A percentile compares a stretch with the other conserved stretches of the same genome.
Conservation (phyloP, 768 basidiomycete species). For the Leccinum uliginosum region DNA sequence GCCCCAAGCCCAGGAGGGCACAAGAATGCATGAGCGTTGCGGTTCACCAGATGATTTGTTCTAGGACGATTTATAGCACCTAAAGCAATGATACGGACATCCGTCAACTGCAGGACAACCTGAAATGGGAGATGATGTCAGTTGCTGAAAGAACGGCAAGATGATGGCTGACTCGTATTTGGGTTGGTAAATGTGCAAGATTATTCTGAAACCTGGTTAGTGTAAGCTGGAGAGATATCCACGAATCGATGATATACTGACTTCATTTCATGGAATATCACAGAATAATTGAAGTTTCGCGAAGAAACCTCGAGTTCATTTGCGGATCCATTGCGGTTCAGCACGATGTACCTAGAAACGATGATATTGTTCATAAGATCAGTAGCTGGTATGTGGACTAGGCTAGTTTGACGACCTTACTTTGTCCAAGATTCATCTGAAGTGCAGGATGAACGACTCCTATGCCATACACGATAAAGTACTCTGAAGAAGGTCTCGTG, state of each 20-base stretch:
- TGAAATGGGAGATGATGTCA: slow-evolving; percentile 24
- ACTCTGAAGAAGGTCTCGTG: slow-evolving; percentile 37
- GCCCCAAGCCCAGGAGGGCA: slow-evolving; percentile 62
- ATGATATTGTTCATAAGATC: not conserved
- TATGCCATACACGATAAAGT: slow-evolving; percentile 65
- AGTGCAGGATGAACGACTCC: slow-evolving; percentile 65
- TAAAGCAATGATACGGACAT: slow-evolving; percentile 69
- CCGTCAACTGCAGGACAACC: slow-evolving; percentile 66
- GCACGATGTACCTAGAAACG: slow-evolving; percentile 55
- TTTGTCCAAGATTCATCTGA: slow-evolving; percentile 81
- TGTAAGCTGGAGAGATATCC: slow-evolving; percentile 3
- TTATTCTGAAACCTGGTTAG: slow-evolving; percentile 62
- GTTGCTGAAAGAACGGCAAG: slow-evolving; percentile 3
- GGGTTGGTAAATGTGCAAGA: slow-evolving; percentile 61
- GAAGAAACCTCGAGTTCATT: slow-evolving; percentile 68
- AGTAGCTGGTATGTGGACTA: not conserved
- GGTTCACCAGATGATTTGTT: slow-evolving; percentile 54
- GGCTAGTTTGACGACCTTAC: slow-evolving; percentile 34
- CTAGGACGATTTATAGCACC: slow-evolving; percentile 60
- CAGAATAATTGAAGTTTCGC: slow-evolving; percentile 60
- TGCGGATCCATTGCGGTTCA: slow-evolving; percentile 73
- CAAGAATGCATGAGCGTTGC: slow-evolving; percentile 63
- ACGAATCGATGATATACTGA: slow-evolving; percentile 28
- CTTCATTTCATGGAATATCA: slow-evolving; percentile 77
- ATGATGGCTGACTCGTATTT: slow-evolving; percentile 49